These are phyloP conservation scores for Miamiensis avidus DNA, from an alignment of 169 alveolate species.

Conservation along the genomic window DNA sequence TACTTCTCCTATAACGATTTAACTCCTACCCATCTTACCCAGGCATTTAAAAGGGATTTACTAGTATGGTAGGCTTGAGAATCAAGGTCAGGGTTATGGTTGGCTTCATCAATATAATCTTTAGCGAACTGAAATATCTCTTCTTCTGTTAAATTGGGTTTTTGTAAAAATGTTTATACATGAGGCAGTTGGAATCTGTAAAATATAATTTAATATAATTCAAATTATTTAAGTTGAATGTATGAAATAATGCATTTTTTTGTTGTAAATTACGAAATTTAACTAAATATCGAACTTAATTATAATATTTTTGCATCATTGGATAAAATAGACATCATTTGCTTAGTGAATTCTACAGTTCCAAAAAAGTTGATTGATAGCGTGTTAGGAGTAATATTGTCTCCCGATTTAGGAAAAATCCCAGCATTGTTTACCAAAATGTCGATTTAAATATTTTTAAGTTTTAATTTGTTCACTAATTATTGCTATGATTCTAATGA, in stretches of 20 bases:
- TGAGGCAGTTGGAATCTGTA: not conserved
- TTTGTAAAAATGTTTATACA: no score
- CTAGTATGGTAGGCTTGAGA: not conserved
- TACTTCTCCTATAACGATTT: not conserved
- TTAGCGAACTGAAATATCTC: not conserved
- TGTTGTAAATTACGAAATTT: no score
- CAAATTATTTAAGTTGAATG: no score
- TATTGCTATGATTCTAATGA: not conserved
- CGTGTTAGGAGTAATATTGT: no score
- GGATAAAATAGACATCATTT: not conserved
- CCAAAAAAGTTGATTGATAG: not conserved
- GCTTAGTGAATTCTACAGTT: not conserved
- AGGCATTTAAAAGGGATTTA: not conserved
- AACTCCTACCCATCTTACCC: not conserved
- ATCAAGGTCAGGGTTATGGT: not conserved
- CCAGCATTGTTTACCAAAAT: not conserved
- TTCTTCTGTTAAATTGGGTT: not conserved
- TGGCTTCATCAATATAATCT: not conserved
- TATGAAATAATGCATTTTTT: no score
- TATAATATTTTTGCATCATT: not conserved
- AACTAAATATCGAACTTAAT: not conserved
- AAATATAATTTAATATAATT: no score
- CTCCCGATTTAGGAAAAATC: not conserved
- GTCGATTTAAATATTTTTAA: not conserved
- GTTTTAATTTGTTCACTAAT: no score